phyloP scores from a whole-genome alignment of 2,329 filamentous ascomycete genomes.

The Colletotrichum simmondsii region DNA sequence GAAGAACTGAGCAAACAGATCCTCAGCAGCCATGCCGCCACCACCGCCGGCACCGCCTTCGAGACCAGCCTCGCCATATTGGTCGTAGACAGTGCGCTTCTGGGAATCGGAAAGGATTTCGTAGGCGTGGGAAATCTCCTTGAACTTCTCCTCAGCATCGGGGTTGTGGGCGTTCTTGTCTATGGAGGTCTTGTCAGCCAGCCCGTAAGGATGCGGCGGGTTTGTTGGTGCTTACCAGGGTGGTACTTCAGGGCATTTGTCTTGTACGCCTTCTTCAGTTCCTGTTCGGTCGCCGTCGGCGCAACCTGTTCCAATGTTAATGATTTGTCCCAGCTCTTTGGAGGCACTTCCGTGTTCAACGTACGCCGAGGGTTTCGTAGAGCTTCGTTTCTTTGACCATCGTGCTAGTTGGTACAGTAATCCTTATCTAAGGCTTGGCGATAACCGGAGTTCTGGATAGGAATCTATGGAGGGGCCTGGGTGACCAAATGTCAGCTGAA shows the following conservation, averaged over 20 bases:
- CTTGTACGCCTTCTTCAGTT: constrained; percentile 93
- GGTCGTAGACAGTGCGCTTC: constrained; percentile 93
- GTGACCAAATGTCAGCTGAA: constrained; percentile 16
- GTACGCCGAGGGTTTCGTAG: constrained; percentile 83
- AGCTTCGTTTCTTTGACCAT: constrained; percentile 86
- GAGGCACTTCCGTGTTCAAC: constrained; percentile 41
- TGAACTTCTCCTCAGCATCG: constrained; percentile 96
- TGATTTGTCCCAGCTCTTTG: neutral
- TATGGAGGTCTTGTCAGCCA: constrained; percentile 47
- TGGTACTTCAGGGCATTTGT: constrained; percentile 85
- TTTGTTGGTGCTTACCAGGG: constrained; percentile 71
- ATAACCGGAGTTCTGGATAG: neutral
- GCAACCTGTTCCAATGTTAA: constrained; percentile 67
- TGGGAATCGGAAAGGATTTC: constrained; percentile 92
- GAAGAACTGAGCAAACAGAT: constrained; percentile 97
- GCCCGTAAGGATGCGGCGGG: neutral
- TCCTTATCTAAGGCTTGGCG: constrained; percentile 26
- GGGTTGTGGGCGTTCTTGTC: constrained; percentile 98
- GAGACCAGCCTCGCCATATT: constrained; percentile 96
- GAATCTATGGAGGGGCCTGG: constrained; percentile 24
- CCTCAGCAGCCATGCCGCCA: constrained; percentile 92
- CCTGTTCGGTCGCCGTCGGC: constrained; percentile 82
- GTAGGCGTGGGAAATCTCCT: constrained; percentile 95
- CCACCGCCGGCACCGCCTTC: constrained; percentile 84
- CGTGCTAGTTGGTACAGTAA: constrained; percentile 20